Evolutionary conservation across 805 yeast genomes (phyloP), one percentile per base, ranked within the genome.

Genomic region (Yamadazyma tumulicola): DNA sequence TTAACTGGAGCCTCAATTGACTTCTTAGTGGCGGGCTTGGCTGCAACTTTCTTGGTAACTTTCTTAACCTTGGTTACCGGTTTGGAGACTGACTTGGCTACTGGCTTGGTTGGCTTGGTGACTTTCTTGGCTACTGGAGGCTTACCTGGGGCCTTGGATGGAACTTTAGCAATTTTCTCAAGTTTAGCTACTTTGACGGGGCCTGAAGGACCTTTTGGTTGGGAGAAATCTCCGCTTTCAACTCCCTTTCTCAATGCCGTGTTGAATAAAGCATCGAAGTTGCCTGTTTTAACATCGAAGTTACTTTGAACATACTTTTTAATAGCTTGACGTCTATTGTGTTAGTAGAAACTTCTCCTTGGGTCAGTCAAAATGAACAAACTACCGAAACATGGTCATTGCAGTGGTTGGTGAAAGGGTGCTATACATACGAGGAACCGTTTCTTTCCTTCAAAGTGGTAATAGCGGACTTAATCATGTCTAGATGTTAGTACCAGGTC

Each of bases 151-250:
- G 51, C 48, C 36, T 45, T 48, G 40, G 50, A 37, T 44, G 57
- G 45, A 19, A 26, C 24, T 24, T 33, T 41, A 6, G 22, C 11
- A 14, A 15, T 31, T 33, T 52, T 46, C 29, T 52, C 65, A 49
- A 64, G 58, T 65, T 75, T 76, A 54, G 65, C 69, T 42, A 82
- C 59, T 62, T 85, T 85, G 45, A 85, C 76, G 30, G 95, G 85
- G 32, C 95, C 95, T 9, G 94, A 79, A 13, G 95, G 81, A 31
- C 95, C 95, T 66, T 86, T 85, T 56, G 95, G 95, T 64, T 85
- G 95, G 29, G 72, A 57, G 46, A 86, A 84, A 34, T 75, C 82
- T 31, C 84, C 91, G n/a, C 77, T 57, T 42, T 74, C 77, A 41
- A 87, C 91, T 46, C 94, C 95, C 57, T 77, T 81, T 67, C 81